Conservation (phyloP, 805 yeast genomes). For the Wickerhamomyces hampshirensis region DNA sequence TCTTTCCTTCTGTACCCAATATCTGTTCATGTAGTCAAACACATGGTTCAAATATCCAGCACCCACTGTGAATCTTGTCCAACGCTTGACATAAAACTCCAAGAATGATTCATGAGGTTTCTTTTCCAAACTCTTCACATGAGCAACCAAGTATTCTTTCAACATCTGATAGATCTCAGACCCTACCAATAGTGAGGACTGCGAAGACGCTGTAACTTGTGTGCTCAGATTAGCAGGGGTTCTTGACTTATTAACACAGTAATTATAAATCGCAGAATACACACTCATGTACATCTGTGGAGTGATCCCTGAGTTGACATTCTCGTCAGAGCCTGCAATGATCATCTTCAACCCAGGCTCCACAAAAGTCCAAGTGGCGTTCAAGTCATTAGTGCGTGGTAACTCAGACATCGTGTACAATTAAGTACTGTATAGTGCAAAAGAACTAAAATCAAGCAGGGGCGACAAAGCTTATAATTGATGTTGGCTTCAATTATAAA, state of each 20-base stretch:
- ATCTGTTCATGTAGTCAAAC: conserved; percentile 91
- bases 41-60: conserved; percentile 90
- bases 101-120: conserved; percentile 63
- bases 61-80: conserved; percentile 88
- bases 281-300: conserved; percentile 80
- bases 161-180: conserved; percentile 80
- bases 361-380: conserved; percentile 71
- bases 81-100: conserved; percentile 77
- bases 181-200: conserved; percentile 61
- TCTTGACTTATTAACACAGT: conserved; percentile 78
- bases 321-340: conserved; percentile 57
- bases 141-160: conserved; percentile 57
- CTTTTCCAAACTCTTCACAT: conserved; percentile 46
- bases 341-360: conserved; percentile 73
- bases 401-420: conserved; percentile 22
- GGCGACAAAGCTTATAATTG: neutral
- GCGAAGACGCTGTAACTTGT: conserved; percentile 22
- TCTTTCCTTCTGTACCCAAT: conserved; percentile 96
- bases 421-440: neutral
- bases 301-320: conserved; percentile 43
- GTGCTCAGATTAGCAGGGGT: conserved; percentile 32
- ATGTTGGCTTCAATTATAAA: no score
- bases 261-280: conserved; percentile 89
- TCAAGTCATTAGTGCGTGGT: conserved; percentile 57
- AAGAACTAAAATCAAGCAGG: neutral